Percentiles rank a stretch among this genome's conserved stretches.
phyloP scores from a whole-genome alignment of 352 stramenopile genomes.

The Pythium volutum region DNA sequence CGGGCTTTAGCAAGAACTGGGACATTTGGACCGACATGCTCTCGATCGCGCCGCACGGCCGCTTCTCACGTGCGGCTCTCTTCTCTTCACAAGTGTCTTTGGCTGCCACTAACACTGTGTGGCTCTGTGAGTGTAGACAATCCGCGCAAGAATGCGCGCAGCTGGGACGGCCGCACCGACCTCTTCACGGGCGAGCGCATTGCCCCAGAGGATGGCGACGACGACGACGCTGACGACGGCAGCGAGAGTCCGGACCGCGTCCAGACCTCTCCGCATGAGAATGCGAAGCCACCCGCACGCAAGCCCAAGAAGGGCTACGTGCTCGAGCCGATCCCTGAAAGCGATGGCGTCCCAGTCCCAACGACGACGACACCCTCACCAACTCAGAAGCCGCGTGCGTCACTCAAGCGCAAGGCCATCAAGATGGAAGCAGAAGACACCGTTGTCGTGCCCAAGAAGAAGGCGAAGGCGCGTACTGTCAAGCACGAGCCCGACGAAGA shows the following conservation, averaged over 20 bases:
- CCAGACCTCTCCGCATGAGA: not conserved
- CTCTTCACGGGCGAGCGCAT: slow-evolving; percentile 40
- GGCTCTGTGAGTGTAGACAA: slow-evolving; percentile 7
- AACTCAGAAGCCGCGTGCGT: not conserved
- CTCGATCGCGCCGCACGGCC: slow-evolving; percentile 54
- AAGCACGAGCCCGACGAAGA: no score
- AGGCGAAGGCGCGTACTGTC: no score
- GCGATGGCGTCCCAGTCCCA: not conserved
- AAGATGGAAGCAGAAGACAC: not conserved
- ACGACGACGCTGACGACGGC: not conserved
- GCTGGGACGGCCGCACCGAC: slow-evolving; percentile 55
- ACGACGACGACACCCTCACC: no score
- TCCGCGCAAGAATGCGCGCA: slow-evolving; percentile 20
- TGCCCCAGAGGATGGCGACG: not conserved
- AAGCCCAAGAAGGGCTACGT: slow-evolving; percentile 21
- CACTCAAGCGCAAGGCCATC: not conserved
- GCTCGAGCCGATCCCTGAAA: slow-evolving; percentile 3
- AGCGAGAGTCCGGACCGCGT: not conserved
- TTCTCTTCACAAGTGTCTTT: not conserved
- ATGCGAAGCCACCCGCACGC: slow-evolving; percentile 2
- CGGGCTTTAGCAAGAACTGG: slow-evolving; percentile 58
- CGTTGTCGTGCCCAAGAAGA: no score
- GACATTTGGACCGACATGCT: slow-evolving; percentile 77
- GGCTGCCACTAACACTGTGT: not conserved
- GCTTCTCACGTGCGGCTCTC: slow-evolving; percentile 3